Base-by-base conservation (phyloP, 768 basidiomycete genomes). In the Chalciporus sphaerocephalus region DNA sequence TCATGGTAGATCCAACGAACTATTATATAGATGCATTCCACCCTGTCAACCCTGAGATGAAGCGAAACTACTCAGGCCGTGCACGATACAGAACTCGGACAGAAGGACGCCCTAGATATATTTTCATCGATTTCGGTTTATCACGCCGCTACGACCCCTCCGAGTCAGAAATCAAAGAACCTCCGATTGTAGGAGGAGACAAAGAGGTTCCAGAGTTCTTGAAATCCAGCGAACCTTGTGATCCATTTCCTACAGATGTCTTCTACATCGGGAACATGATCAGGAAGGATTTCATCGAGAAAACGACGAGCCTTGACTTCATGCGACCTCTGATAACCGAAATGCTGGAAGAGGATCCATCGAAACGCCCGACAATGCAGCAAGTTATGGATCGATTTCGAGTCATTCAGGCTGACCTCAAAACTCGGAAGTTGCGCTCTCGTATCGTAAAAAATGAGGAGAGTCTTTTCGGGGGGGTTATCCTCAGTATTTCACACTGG, bases 201-300 rank as follows among this genome's bases (percentile, higher is more conserved):
- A 65, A 64, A 44, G 58, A 68, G 1, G 65, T 63, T 1, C 73
- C 74, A 1, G 72, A 73, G 42, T 65, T 62, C 41, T 51, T 59
- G n/a, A 52, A 53, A 3, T 46, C 35, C 9, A 12, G 38, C 2
- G 21, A 49, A 3, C 60, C 53, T 0, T 60, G 57, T 18, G 54
- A 75, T 46, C 70, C 70, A 1, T 75, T 74, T 42, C 59, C 67
- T 0, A 66, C 66, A 0, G 74, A 75, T 30, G 58, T 76, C 4
- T 75, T 72, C 43, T 67, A 66, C 40, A 45, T 74, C 2, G 73
- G 71, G 1, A 74, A 73, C 44, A 17, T 65, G 21, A 57, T 72
- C 38, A 46, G 55, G n/a, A 39, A 45, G 34, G 50, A 66, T 34
- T 65, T 72, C 45, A 22, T 64, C 1, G 50, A 63, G 54, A 27